Base-by-base conservation (phyloP, 2,329 filamentous ascomycete species). In the Neonectria magnoliae region DNA sequence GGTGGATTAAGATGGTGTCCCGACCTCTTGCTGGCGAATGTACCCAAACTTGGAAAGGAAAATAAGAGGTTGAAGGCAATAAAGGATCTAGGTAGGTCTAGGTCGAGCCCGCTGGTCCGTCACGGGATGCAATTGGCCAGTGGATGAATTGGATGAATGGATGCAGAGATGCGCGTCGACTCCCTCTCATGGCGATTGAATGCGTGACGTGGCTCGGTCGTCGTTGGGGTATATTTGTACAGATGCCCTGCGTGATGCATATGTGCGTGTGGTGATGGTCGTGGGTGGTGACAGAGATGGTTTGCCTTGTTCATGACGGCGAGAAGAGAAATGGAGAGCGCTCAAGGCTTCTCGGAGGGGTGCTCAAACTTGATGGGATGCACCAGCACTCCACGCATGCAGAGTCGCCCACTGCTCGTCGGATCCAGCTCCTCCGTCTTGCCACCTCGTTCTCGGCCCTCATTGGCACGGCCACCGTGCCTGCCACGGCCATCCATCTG, bases 311-410 rank as follows among this genome's bases (percentile, higher is more conserved):
- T 73, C 71, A 73, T 73, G 61, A 68, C 70, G 71, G 71, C 71
- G 68, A 69, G 65, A 69, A 55, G 59, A 69, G 65, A 69, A 55
- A 57, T 47, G 47, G 51, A 60, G 51, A 20, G 31, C 33, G 42
- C 50, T 67, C 68, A 73, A 33, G 67, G 68, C 69, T 74, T 71
- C 66, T 86, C 84, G n/a, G 75, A 76, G 22, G 84, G 84, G 67
- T 83, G 81, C 75, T 88, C 86, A 76, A 81, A 85, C 81, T 97
- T 97, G 72, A 96, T 88, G 1, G 93, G 93, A 83, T 97, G 93
- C 69, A 96, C 79, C 69, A 96, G 80, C 87, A 95, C 92, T 68
- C 90, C 92, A 52, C 91, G 88, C 73, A 96, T 80, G 79, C 93
- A 97, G 85, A 96, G 88, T 54, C 93, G 85, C 22, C 91, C 92